Percentiles rank a stretch among this genome's conserved stretches.
These are phyloP conservation scores for Yarrowia sp. DNA, from an alignment of 805 yeast genomes.

Conservation along the genomic window DNA sequence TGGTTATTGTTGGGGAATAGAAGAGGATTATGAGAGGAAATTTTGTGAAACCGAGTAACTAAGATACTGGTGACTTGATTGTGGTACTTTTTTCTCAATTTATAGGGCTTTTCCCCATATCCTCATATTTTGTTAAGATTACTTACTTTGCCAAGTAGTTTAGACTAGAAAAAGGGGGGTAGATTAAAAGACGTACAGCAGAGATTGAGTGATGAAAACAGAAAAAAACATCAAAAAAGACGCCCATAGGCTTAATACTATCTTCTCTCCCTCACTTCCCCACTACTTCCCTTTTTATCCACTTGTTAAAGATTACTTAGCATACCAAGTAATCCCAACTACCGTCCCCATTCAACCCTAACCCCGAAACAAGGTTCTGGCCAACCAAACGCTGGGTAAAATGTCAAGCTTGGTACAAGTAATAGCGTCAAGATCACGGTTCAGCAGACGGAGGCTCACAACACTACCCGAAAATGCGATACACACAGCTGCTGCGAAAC, in stretches of 20 bases:
- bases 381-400: constrained; percentile 37
- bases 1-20: background rate
- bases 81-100: no score
- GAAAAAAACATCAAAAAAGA: no score
- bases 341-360: constrained; percentile 1
- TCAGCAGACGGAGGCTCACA: constrained; percentile 15
- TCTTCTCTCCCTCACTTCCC: no score
- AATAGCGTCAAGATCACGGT: constrained; percentile 37
- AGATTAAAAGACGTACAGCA: no score
- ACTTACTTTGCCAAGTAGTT: background rate
- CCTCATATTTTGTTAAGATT: background rate
- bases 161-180: no score
- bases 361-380: constrained; percentile 38
- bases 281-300: no score
- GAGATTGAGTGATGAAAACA: no score
- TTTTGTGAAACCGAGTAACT: no score
- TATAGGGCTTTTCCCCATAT: no score
- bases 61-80: no score
- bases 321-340: background rate
- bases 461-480: constrained; percentile 24
- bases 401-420: constrained; percentile 4
- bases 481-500: constrained; percentile 39
- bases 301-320: background rate
- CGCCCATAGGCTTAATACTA: no score
- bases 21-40: no score